Evolutionary conservation across 805 yeast genomes (phyloP), one percentile per base, ranked within the genome.

Genomic region (Cyberlindnera mycetangii): DNA sequence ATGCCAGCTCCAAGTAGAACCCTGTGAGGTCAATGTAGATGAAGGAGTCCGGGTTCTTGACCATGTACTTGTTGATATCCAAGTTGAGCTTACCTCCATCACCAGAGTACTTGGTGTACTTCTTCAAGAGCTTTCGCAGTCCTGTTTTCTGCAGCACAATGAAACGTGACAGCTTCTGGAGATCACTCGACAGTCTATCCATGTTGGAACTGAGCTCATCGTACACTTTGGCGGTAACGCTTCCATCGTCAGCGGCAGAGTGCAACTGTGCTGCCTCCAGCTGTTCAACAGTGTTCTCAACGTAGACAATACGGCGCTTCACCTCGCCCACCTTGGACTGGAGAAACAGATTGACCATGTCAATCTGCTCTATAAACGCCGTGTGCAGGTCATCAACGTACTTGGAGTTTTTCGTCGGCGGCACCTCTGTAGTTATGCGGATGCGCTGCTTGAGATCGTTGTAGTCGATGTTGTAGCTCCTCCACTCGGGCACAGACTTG

Each of bases 401-500:
- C 22, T 22, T 27, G 19, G 30, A 39, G 14, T 44, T 25, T 20
- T 22, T 35, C 7, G 24, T 15, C 5, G 44, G 31, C n/a, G 66
- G 56, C 2, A 89, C 82, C 27, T 50, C 50, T 20, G 69, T 59
- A 1, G 92, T 84, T 8, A 63, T 60, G 54, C 82, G 75, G 47
- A 90, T 87, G 36, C 75, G 71, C 5, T 66, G 65, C 64, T 89
- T 90, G 45, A 90, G 62, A 30, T 81, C 86, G 53, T 88, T 84
- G 65, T 90, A 90, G 58, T 88, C 89, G 32, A 90, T 72, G 62
- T 90, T 89, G 65, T 87, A 83, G 49, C 78, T 76, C 55, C 77
- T 76, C 97, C 98, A 90, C 67, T 87, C 93, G 2, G 90, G 89
- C 19, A 89, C 85, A 11, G 96, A 85, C 54, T 88, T 74, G 51